Conservation (phyloP, 169 alveolate genomes). For the Plasmodium relictum region DNA sequence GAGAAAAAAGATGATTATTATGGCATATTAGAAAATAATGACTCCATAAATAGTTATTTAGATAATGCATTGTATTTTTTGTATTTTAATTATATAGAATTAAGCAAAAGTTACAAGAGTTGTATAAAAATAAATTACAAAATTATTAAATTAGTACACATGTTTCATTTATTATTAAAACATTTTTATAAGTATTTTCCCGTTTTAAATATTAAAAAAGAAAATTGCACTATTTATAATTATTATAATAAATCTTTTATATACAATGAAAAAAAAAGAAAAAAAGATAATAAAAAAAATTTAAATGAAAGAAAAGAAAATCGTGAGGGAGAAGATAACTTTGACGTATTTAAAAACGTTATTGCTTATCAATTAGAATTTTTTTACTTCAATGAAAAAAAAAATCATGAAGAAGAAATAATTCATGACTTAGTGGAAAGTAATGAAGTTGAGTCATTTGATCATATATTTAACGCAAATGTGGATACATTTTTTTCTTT, state of each 20-base stretch:
- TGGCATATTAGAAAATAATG: not conserved
- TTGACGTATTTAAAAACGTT: constrained; percentile 68
- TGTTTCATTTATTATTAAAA: constrained; percentile 59
- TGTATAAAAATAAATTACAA: constrained; percentile 66
- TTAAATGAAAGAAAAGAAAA: not conserved
- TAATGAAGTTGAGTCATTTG: constrained; percentile 31
- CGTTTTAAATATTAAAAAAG: constrained; percentile 37
- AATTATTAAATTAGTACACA: constrained; percentile 40
- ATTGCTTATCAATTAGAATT: constrained; percentile 60
- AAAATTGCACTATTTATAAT: constrained; percentile 50
- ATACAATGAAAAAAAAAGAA: constrained; percentile 17
- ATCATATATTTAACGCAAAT: constrained; percentile 20
- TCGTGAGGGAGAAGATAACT: constrained; percentile 1
- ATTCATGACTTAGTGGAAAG: constrained; percentile 21
- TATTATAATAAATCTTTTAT: constrained; percentile 40
- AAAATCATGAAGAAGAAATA: constrained; percentile 32
- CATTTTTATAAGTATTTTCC: constrained; percentile 71
- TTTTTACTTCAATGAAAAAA: constrained; percentile 56
- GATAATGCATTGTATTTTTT: constrained; percentile 9
- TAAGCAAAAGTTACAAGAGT: constrained; percentile 47
- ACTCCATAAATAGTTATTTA: not conserved
- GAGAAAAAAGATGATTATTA: not conserved
- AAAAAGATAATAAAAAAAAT: constrained; percentile 14
- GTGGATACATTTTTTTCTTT: constrained; percentile 8
- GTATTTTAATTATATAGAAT: constrained; percentile 30